Conservation (phyloP, 306 rosid species). For the Urtica urens region DNA sequence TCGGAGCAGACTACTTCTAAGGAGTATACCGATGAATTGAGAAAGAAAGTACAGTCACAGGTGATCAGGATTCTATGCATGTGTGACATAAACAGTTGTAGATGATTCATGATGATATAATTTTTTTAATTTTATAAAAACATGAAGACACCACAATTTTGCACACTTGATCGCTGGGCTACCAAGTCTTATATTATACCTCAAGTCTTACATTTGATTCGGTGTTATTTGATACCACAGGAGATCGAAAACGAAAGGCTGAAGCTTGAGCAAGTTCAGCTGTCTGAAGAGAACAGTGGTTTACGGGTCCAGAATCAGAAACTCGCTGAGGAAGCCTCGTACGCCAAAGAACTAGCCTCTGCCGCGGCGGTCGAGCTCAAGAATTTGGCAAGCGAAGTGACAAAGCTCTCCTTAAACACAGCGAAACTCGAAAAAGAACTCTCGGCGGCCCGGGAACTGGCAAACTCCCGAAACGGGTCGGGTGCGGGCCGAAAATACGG, state of each 20-base stretch:
- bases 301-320: slow-evolving; percentile 87
- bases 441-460: slow-evolving; percentile 58
- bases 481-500: slow-evolving; percentile 57
- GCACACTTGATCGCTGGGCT: no score
- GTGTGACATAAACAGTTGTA: slow-evolving; percentile 1
- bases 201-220: slow-evolving; percentile 11
- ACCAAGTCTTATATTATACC: no score
- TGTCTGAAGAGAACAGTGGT: slow-evolving; percentile 91
- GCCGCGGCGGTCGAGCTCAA: slow-evolving; percentile 98
- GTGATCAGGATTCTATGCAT: slow-evolving; percentile 22
- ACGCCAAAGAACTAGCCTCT: slow-evolving; percentile 95
- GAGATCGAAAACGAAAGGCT: slow-evolving; percentile 86
- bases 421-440: slow-evolving; percentile 82
- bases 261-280: slow-evolving; percentile 73
- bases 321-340: slow-evolving; percentile 93
- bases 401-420: slow-evolving; percentile 78
- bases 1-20: slow-evolving; percentile 37
- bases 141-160: no score
- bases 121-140: no score
- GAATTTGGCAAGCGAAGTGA: slow-evolving; percentile 96
- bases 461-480: slow-evolving; percentile 46
- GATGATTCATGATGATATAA: no score
- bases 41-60: slow-evolving; percentile 84
- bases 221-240: slow-evolving; percentile 27
- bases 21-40: slow-evolving; percentile 51